Evolutionary conservation across 495 filamentous ascomycete genomes (phyloP).

Genomic region (Podospora comata): DNA sequence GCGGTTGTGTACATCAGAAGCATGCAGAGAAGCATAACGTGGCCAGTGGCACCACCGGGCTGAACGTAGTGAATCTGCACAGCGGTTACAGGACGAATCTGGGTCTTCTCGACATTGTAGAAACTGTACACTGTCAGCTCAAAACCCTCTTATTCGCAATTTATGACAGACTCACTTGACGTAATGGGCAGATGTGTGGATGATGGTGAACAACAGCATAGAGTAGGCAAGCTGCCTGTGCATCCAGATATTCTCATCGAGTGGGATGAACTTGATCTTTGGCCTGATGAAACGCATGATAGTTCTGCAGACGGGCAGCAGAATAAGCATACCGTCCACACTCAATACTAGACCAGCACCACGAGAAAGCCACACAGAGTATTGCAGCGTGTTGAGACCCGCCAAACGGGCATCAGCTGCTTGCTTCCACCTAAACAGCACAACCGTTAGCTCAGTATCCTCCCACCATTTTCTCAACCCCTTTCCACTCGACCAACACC

Average conservation of each 20-base stretch:
- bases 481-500: background rate
- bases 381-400: constrained; percentile 74
- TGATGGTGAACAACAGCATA: constrained; percentile 73
- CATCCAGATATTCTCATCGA: constrained; percentile 96
- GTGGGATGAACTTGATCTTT: constrained; percentile 80
- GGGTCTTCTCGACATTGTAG: constrained; percentile 86
- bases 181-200: constrained; percentile 81
- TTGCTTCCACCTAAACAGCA: constrained; percentile 69
- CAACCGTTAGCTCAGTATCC: constrained; percentile 22
- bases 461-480: background rate
- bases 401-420: constrained; percentile 60
- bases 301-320: constrained; percentile 93
- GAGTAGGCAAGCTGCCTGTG: constrained; percentile 93
- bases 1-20: constrained; percentile 96
- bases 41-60: constrained; percentile 88
- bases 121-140: constrained; percentile 58
- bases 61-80: constrained; percentile 92
- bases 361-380: constrained; percentile 93
- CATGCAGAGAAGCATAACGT: constrained; percentile 99
- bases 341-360: constrained; percentile 81
- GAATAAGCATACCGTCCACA: constrained; percentile 80
- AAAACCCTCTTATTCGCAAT: constrained; percentile 11
- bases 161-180: constrained; percentile 70
- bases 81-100: constrained; percentile 75
- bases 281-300: constrained; percentile 78